Evolutionary conservation across 345 rosid species (phyloP), one percentile per base, ranked within the genome.

Genomic region (Eucalyptus marginata): DNA sequence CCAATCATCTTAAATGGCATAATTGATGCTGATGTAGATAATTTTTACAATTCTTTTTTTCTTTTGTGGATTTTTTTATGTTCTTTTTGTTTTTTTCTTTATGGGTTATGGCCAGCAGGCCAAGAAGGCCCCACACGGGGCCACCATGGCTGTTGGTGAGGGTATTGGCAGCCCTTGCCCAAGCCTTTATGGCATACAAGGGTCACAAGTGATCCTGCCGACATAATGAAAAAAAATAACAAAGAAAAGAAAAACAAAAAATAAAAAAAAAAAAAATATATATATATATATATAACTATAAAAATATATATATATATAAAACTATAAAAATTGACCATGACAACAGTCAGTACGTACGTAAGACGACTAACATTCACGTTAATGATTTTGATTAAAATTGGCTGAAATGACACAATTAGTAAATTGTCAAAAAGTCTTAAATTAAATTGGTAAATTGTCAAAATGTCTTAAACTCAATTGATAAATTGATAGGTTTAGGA

Each of bases 21-120:
- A 6, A 0, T 7, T 0, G 2, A 62, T 1, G 1, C 2, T 6
- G 1, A 6, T 1, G 0, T 13, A 2, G 3, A 59, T 12, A 11
- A 11, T 59, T 59, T 58, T 59, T 59, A 1, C 3, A 6, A 29
- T 13, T 62, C 3, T 62, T 62, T 62, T 27, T 13, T 13, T 0
- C 6, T 62, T 29, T 27, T 59, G 15, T 11, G 16, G 1, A 6
- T 29, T 62, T 29, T 29, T 64, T 64, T 64, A 3, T 13, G 0
- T 64, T n/a, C 8, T 2, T n/a, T 14, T 4, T 0, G 0, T n/a
- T 7, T 64, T 64, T n/a, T 14, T 3, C 9, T 64, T 64, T 20
- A 52, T 20, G 10, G 58, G 25, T 52, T 8, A 52, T 52, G 56
- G 56, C 8, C 1, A 17, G 1, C 2, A 18, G 24, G 56, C 56